These are phyloP conservation scores for Botrytis medusae DNA, from an alignment of 2,329 filamentous ascomycete genomes.

Conservation along the genomic window DNA sequence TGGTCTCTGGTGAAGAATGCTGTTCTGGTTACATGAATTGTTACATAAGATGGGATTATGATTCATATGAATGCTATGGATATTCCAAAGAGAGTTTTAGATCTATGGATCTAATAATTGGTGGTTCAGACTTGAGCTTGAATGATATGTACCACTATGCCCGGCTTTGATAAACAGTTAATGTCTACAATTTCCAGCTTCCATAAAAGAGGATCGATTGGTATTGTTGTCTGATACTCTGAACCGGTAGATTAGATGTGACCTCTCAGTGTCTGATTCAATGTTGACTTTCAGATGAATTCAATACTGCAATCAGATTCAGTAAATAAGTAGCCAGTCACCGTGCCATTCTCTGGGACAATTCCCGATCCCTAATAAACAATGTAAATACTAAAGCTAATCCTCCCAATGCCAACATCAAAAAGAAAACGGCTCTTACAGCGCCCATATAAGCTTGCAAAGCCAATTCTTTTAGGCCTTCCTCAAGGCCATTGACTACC, in stretches of 20 bases:
- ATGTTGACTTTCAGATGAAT: not conserved
- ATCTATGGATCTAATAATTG: not conserved
- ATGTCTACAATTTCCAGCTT: not conserved
- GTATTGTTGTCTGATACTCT: not conserved
- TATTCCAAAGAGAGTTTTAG: not conserved
- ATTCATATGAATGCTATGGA: not conserved
- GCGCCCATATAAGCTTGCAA: constrained; percentile 19
- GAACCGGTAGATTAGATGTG: not conserved
- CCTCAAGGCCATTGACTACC: not conserved
- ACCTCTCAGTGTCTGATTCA: not conserved
- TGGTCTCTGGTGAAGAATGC: not conserved
- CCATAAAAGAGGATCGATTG: not conserved
- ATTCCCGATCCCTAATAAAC: constrained; percentile 12
- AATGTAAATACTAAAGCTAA: not conserved
- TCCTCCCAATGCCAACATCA: constrained; percentile 10
- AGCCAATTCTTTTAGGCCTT: not conserved
- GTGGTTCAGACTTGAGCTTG: not conserved
- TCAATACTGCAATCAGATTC: not conserved
- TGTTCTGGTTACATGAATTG: too few species aligned
- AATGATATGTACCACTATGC: not conserved
- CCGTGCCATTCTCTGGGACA: constrained; percentile 10
- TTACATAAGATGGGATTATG: too few species aligned
- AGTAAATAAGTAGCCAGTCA: not conserved
- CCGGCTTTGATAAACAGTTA: not conserved
- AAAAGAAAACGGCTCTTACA: constrained; percentile 18